A percentile compares a stretch with the other conserved stretches of the same genome.
These are phyloP conservation scores for Sarcocystis neurona DNA, from an alignment of 169 alveolate genomes.

Conservation along the genomic window DNA sequence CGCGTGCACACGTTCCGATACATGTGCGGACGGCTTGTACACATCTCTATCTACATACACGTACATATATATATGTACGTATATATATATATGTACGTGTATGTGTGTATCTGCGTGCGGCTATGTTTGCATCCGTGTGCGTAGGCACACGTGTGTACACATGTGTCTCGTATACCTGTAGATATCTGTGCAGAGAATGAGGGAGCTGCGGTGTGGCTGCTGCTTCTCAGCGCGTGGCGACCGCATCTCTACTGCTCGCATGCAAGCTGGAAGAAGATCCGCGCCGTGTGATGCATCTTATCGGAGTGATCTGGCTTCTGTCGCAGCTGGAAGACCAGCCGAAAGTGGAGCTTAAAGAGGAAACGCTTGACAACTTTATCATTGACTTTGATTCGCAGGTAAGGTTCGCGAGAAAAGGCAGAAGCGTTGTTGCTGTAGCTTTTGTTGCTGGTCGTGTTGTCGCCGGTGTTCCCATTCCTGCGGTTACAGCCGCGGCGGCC, in stretches of 20 bases:
- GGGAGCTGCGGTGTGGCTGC: conserved; percentile 9
- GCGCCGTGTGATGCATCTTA: conserved; percentile 81
- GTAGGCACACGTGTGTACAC: no score
- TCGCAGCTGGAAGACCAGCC: conserved; percentile 43
- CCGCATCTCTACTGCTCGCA: conserved; percentile 84
- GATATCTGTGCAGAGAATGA: not conserved
- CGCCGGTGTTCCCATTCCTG: not conserved
- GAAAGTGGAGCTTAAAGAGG: conserved; percentile 27
- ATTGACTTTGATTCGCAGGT: conserved; percentile 53
- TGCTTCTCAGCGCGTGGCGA: conserved; percentile 79
- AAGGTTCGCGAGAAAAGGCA: not conserved
- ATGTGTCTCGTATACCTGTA: no score
- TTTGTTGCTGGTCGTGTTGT: not conserved
- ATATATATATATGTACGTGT: no score
- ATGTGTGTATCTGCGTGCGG: no score
- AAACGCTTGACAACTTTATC: conserved; percentile 44
- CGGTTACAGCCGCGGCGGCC: not conserved
- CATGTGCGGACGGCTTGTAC: no score
- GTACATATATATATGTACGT: no score
- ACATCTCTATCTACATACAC: no score
- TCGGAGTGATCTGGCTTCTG: conserved; percentile 78
- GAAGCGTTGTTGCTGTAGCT: not conserved
- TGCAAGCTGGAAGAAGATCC: conserved; percentile 88
- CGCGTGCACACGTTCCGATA: no score
- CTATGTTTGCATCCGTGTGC: no score